phyloP scores from a whole-genome alignment of 164 flowering plant genomes.

The Tinospora cordifolia region DNA sequence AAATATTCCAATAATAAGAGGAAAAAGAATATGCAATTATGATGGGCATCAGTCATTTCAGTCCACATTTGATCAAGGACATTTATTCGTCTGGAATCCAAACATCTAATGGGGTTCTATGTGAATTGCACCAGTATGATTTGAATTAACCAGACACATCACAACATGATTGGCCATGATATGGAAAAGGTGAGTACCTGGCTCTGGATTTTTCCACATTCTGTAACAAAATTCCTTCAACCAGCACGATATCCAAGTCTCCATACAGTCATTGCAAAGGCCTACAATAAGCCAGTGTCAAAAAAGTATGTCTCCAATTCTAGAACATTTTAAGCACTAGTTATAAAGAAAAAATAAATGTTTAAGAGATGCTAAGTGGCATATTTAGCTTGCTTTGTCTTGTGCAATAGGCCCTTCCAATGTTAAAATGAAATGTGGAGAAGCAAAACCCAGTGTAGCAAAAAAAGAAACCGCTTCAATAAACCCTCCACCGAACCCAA shows the following conservation, averaged over 20 bases:
- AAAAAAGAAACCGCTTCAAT: too few relatives aligned
- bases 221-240: conserved; percentile 80
- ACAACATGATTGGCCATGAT: neutral
- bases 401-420: too few relatives aligned
- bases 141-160: neutral
- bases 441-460: too few relatives aligned
- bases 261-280: conserved; percentile 99
- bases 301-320: neutral
- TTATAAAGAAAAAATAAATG: neutral
- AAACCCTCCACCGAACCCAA: too few relatives aligned
- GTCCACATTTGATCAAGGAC: neutral
- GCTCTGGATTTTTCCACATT: conserved; percentile 85
- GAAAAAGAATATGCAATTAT: too few relatives aligned
- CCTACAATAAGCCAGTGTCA: conserved; percentile 29
- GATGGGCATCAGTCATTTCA: too few relatives aligned
- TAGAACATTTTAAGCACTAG: neutral
- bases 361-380: neutral
- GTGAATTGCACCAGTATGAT: neutral
- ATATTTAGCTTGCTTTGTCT: too few relatives aligned
- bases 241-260: conserved; percentile 96
- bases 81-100: neutral
- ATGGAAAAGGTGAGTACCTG: conserved; percentile 44
- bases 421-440: too few relatives aligned
- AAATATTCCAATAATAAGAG: too few relatives aligned
- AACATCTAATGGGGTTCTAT: neutral